Evolutionary conservation across 129 eudicot species (phyloP).

Genomic region (Heracleum sosnowskyi): DNA sequence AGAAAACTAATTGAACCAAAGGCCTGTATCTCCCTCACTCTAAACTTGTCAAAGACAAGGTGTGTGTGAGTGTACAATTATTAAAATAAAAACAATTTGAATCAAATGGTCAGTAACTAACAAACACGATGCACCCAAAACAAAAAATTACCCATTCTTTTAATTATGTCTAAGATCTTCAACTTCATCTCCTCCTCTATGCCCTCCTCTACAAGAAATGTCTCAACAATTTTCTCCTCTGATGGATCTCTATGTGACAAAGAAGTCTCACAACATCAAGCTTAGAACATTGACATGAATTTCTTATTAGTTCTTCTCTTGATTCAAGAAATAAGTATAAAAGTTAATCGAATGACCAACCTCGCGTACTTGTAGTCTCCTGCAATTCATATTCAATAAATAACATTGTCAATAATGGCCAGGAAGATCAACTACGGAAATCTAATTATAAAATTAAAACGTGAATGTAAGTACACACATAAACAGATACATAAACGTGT

Average conservation of each 20-base stretch:
- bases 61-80: neutral
- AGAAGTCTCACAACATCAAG: conserved; percentile 9
- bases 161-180: conserved; percentile 59
- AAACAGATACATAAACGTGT: neutral
- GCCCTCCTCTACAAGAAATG: conserved; percentile 69
- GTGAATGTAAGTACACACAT: neutral
- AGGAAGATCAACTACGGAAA: neutral
- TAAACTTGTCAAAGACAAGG: neutral
- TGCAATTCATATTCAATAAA: conserved; percentile 31
- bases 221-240: conserved; percentile 66
- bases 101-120: neutral
- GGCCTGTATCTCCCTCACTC: neutral
- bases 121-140: neutral
- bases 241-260: conserved; percentile 52
- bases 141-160: conserved; percentile 62
- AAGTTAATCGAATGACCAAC: conserved; percentile 26
- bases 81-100: too few species aligned
- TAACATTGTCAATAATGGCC: conserved; percentile 19
- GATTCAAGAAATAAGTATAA: neutral
- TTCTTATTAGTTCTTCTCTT: neutral
- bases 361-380: conserved; percentile 90
- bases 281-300: neutral
- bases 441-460: neutral
- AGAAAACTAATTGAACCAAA: too few species aligned
- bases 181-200: conserved; percentile 42